These are phyloP conservation scores for Coniochaeta sp. DNA, from an alignment of 2,329 filamentous ascomycete genomes.

Conservation along the genomic window DNA sequence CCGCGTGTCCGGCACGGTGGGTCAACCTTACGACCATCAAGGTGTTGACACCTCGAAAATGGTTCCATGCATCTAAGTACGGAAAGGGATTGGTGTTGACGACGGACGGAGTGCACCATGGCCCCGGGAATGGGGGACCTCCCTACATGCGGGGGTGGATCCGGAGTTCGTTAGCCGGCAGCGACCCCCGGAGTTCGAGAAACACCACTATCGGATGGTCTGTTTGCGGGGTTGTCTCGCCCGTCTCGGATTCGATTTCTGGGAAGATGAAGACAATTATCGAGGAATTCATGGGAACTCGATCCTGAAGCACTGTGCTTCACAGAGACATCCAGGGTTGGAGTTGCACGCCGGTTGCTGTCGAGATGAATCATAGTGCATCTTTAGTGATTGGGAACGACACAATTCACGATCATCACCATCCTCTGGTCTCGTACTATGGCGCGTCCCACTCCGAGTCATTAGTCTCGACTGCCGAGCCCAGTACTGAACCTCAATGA, in stretches of 20 bases:
- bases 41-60: not conserved
- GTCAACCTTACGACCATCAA: not conserved
- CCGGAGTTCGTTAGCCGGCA: conserved; percentile 1
- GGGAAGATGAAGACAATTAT: not conserved
- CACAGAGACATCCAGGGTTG: no score
- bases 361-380: not conserved
- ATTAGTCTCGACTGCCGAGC: not conserved
- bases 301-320: no score
- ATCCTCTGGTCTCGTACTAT: not conserved
- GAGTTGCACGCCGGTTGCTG: not conserved
- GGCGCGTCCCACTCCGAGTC: not conserved
- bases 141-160: not conserved
- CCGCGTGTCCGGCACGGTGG: not conserved
- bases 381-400: not conserved
- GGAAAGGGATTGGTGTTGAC: not conserved
- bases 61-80: not conserved
- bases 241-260: not conserved
- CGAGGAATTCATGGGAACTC: not conserved
- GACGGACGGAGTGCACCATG: not conserved
- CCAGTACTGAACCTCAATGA: not conserved
- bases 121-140: not conserved
- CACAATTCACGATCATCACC: not conserved
- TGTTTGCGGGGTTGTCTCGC: not conserved
- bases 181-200: not conserved
- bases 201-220: no score